Base-by-base conservation (phyloP, 2,329 filamentous ascomycete genomes). In the Ophiostoma sp. region DNA sequence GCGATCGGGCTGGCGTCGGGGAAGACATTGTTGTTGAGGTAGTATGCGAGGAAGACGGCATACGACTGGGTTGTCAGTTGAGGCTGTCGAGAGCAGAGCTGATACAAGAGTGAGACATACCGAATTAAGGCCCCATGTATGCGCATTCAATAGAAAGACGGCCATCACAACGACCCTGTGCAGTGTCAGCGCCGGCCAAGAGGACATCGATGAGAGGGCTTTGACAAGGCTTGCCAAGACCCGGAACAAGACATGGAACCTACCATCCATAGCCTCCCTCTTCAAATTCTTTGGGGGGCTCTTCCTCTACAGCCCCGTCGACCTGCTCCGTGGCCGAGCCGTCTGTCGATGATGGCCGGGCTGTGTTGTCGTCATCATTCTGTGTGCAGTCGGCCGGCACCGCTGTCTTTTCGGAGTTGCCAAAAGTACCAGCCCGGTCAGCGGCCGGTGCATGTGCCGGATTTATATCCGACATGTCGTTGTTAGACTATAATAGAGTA, bases 41-140 rank as follows among this genome's bases (percentile, higher is more conserved):
- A 87, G 74, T 86, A 82, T 4, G 85, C 85, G 4, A 87, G 80
- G 74, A 87, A 88, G 48, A 87, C 83, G 66, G 81, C 78, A 72
- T 85, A 91, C 1, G 85, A 83, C 82, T 84, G 1, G 13, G 41
- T 23, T 54, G 13, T 13, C 11, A 52, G 41, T 44, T 27, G 33
- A 13, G 15, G 23, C 27, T 31, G 39, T 4, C 3, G 1, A 54
- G 15, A 31, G 7, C 17, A 48, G 20, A 44, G 13, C 36, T 39
- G 36, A 44, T 48, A n/a, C 6, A 7, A 48, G 17, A 48, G 35
- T 11, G n/a, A 62, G 27, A 75, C 83, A 70, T 74, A 87, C 85
- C 70, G 85, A 87, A 77, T 92, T 93, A 72, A 93, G 80, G 8
- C 90, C 90, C 90, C 90, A 93, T 0, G 90, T 92, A 76, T 92